Evolutionary conservation across 192 early-diverging fungal genomes (phyloP).

Genomic region (Podila epicladia): DNA sequence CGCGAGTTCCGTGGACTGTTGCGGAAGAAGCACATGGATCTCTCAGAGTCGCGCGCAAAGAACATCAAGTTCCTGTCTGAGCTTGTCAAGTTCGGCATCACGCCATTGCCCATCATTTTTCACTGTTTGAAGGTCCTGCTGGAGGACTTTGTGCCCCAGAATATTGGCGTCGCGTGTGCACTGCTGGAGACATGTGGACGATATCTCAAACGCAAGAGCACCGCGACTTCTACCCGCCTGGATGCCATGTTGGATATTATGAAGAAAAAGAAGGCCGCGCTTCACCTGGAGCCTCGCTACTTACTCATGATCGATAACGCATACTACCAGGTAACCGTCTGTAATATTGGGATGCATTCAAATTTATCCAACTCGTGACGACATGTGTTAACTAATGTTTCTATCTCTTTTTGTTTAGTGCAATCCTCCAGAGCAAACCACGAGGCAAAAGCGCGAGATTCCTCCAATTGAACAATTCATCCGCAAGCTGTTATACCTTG

Average conservation of each 20-base stretch:
- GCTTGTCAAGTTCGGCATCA: conserved; percentile 93
- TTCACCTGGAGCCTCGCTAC: conserved; percentile 87
- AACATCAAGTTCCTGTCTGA: conserved; percentile 90
- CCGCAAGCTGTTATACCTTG: conserved; percentile 87
- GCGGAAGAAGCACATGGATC: conserved; percentile 73
- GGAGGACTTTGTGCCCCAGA: conserved; percentile 86
- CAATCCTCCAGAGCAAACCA: conserved; percentile 80
- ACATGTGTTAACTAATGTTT: not conserved
- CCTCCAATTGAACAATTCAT: conserved; percentile 89
- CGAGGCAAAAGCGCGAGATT: conserved; percentile 73
- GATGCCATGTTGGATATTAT: conserved; percentile 86
- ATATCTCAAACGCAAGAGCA: conserved; percentile 77
- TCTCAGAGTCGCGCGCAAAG: conserved; percentile 82
- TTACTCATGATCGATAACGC: conserved; percentile 95
- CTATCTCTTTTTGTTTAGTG: conserved; percentile 53
- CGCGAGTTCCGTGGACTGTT: conserved; percentile 76
- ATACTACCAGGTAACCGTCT: conserved; percentile 70
- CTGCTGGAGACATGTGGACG: conserved; percentile 92
- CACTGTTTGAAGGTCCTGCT: conserved; percentile 86
- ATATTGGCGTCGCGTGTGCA: conserved; percentile 87
- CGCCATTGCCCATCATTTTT: conserved; percentile 82
- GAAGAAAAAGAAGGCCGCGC: conserved; percentile 86
- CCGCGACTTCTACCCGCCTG: conserved; percentile 79
- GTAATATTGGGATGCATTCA: not conserved
- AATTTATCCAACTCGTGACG: not conserved